These are phyloP conservation scores for Yamadazyma friedrichii DNA, from an alignment of 1,139 yeast species.

Conservation along the genomic window DNA sequence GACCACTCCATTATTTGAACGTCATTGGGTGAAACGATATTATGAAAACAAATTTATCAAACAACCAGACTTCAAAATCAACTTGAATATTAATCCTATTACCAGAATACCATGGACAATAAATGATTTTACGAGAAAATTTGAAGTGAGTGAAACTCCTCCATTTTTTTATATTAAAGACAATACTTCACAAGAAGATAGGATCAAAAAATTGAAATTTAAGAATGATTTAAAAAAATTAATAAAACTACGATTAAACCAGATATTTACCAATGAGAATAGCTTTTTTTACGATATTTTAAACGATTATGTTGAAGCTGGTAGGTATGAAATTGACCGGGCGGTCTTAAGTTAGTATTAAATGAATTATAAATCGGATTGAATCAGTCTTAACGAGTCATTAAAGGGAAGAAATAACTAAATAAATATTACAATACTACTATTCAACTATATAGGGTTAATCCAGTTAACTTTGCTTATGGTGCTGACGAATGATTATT, in stretches of 20 bases:
- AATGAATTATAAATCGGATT: too few relatives aligned
- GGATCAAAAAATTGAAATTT: slow-evolving; percentile 13
- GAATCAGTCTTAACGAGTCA: too few relatives aligned
- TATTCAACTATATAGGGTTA: too few relatives aligned
- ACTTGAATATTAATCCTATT: slow-evolving; percentile 28
- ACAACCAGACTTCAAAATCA: slow-evolving; percentile 21
- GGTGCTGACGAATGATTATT: too few relatives aligned
- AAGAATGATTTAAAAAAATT: slow-evolving; percentile 3
- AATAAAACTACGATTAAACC: slow-evolving; percentile 4
- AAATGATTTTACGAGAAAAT: slow-evolving; percentile 38
- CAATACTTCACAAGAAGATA: slow-evolving; percentile 21
- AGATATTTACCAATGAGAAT: slow-evolving; percentile 7
- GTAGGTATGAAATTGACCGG: slow-evolving; percentile 13
- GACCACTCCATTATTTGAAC: slow-evolving; percentile 28
- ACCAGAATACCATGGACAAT: slow-evolving; percentile 37
- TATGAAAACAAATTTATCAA: slow-evolving; percentile 22
- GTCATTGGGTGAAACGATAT: slow-evolving; percentile 27
- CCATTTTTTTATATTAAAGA: slow-evolving; percentile 17
- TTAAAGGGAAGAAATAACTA: too few relatives aligned
- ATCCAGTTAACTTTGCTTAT: too few relatives aligned
- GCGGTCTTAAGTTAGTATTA: background rate
- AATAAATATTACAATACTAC: too few relatives aligned
- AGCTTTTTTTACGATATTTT: slow-evolving; percentile 6
- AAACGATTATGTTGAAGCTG: slow-evolving; percentile 4
- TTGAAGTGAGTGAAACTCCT: slow-evolving; percentile 18